phyloP scores from a whole-genome alignment of 192 early-diverging fungal genomes.

The Rhizophagus prolifer region DNA sequence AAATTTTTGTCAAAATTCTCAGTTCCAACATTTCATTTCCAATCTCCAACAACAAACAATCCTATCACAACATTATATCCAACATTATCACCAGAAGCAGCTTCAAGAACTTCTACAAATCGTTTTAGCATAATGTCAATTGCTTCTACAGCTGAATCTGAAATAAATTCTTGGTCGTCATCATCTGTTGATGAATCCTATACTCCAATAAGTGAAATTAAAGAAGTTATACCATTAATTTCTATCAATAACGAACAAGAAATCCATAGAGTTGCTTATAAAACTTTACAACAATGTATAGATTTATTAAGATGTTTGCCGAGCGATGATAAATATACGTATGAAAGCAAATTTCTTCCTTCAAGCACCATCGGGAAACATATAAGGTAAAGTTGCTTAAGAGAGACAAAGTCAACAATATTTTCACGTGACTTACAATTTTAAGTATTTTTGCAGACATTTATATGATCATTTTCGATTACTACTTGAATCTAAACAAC shows the following conservation, averaged over 20 bases:
- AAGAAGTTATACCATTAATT: slow-evolving; percentile 11
- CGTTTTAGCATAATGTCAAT: slow-evolving; percentile 1
- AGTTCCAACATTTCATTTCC: background rate
- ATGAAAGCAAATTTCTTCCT: slow-evolving; percentile 20
- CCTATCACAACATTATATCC: background rate
- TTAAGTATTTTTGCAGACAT: background rate
- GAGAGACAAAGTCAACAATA: background rate
- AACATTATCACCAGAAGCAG: background rate
- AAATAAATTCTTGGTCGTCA: slow-evolving; percentile 1
- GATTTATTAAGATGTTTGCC: slow-evolving; percentile 16
- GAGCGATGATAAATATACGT: slow-evolving; percentile 9
- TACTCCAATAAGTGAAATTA: background rate
- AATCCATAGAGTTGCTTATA: slow-evolving; percentile 12
- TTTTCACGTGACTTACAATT: background rate
- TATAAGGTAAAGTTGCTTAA: slow-evolving; percentile 11
- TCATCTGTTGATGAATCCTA: background rate
- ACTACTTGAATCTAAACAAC: slow-evolving; percentile 7
- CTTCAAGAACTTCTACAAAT: background rate
- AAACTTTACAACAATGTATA: slow-evolving; percentile 26
- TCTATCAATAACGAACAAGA: slow-evolving; percentile 19
- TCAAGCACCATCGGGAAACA: slow-evolving; percentile 28
- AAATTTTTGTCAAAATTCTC: background rate
- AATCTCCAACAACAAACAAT: background rate
- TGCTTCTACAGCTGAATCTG: background rate
- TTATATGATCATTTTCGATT: slow-evolving; percentile 25